A percentile compares a stretch with the other conserved stretches of the same genome.
Evolutionary conservation across 257 asterid species (phyloP).

Genomic region (Scutellaria galericulata): DNA sequence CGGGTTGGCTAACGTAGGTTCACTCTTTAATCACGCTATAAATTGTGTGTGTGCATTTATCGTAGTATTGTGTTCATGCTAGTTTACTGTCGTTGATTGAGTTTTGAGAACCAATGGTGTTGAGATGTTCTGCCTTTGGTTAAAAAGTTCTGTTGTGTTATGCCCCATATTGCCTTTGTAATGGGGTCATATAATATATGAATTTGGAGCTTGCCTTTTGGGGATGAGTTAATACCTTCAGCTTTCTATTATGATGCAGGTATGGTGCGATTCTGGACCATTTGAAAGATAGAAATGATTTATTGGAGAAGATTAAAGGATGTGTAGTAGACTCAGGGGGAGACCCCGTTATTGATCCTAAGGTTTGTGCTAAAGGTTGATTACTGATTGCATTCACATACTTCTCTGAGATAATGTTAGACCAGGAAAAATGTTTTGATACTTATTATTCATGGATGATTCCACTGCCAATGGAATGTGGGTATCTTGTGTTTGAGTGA

Average conservation of each 20-base stretch:
- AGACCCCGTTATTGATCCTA: conserved; percentile 82
- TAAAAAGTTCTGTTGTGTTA: too few relatives aligned
- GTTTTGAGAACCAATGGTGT: background rate
- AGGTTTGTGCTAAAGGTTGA: conserved; percentile 52
- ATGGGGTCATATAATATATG: too few relatives aligned
- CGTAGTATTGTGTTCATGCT: background rate
- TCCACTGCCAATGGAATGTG: conserved; percentile 7
- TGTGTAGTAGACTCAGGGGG: conserved; percentile 92
- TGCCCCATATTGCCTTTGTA: too few relatives aligned
- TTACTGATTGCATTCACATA: conserved; percentile 7
- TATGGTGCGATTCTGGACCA: conserved; percentile 80
- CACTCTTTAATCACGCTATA: conserved; percentile 36
- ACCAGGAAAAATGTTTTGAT: background rate
- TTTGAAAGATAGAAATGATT: conserved; percentile 57
- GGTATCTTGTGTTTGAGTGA: background rate
- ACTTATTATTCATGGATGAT: background rate
- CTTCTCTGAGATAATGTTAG: background rate
- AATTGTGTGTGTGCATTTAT: background rate
- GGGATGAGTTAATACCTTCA: too few relatives aligned
- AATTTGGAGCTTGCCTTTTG: too few relatives aligned
- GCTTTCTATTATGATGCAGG: conserved; percentile 38
- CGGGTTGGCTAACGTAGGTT: conserved; percentile 98
- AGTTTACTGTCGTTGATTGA: background rate
- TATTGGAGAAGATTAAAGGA: conserved; percentile 75
- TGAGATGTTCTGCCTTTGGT: background rate